Base-by-base conservation (phyloP, 805 yeast species). In the Myxozyma udenii region DNA sequence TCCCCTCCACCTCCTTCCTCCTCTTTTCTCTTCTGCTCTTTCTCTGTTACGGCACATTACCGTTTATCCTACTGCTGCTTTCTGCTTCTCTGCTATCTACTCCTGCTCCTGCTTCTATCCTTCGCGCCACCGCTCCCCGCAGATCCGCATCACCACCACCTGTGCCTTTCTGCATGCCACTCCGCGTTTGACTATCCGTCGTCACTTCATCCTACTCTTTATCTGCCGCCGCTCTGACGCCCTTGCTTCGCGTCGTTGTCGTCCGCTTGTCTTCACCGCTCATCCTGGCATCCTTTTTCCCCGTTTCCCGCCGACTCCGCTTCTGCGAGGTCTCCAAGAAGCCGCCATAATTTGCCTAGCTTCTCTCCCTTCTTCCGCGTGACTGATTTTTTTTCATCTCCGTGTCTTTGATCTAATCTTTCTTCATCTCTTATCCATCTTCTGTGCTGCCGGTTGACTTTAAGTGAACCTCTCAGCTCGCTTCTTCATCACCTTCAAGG, bases 341-440 rank as follows among this genome's bases (percentile, higher is more conserved):
- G 48, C 66, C 66, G 51, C 66, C 66, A 53, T 63, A 63, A 63
- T 46, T 62, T 37, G 49, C 4, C 55, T n/a, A n/a, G n/a, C n/a
- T n/a, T 21, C 14, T 9, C 43, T 26, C 12, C 35, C 23, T n/a
- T 12, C 11, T 14, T 22, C 19, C 28, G 30, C 23, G 28, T 11
- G 16, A 14, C 42, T 38, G 21, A 5, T 19, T 38, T 24, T 7
- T 6, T 6, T 7, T 7, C 28, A 42, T n/a, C 12, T 14, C 19
- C 30, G 14, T 16, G 12, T n/a, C 18, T 32, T 42, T 35, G 18
- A 3, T 2, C 5, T 24, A 14, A 22, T 37, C 14, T 18, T 32
- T 16, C 16, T 14, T 28, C 6, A 23, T 25, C 23, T 46, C 22
- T 30, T 25, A 12, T 16, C 21, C 24, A 18, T 26, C 16, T 30